Evolutionary conservation across 495 filamentous ascomycete genomes (phyloP).

Genomic region (Viridothelium virens): DNA sequence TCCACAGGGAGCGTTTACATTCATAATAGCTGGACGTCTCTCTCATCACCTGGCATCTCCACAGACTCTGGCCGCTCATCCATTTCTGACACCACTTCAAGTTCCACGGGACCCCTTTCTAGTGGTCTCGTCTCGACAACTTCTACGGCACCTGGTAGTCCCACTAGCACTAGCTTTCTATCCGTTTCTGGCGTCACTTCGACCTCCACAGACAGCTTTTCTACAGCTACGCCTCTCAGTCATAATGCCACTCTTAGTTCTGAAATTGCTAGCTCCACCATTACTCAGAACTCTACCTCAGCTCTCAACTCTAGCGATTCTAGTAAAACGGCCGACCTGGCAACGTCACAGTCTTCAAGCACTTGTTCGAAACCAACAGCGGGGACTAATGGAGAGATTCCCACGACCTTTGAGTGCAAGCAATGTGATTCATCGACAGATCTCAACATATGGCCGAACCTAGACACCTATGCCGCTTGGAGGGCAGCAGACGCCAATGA

Average conservation of each 20-base stretch:
- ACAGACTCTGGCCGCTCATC: too few relatives aligned
- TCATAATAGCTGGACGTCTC: too few relatives aligned
- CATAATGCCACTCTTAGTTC: neutral
- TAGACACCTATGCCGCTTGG: neutral
- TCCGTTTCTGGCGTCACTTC: too few relatives aligned
- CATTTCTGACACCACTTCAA: too few relatives aligned
- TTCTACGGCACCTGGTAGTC: too few relatives aligned
- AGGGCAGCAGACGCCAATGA: slow-evolving; percentile 1
- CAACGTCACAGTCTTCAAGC: neutral
- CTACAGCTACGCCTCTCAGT: neutral
- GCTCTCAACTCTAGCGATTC: neutral
- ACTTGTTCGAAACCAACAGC: slow-evolving; percentile 3
- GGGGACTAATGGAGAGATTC: neutral
- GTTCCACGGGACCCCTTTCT: too few relatives aligned
- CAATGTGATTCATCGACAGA: neutral
- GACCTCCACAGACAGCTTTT: neutral
- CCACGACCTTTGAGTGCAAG: neutral
- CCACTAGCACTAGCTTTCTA: too few relatives aligned
- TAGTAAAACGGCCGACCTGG: neutral
- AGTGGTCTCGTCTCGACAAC: too few relatives aligned
- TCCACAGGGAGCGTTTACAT: neutral
- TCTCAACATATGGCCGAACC: neutral
- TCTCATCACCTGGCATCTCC: too few relatives aligned
- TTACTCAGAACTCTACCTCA: neutral
- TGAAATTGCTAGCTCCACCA: neutral